These are phyloP conservation scores for Candida coquimbonensis DNA, from an alignment of 805 yeast genomes.

Conservation along the genomic window DNA sequence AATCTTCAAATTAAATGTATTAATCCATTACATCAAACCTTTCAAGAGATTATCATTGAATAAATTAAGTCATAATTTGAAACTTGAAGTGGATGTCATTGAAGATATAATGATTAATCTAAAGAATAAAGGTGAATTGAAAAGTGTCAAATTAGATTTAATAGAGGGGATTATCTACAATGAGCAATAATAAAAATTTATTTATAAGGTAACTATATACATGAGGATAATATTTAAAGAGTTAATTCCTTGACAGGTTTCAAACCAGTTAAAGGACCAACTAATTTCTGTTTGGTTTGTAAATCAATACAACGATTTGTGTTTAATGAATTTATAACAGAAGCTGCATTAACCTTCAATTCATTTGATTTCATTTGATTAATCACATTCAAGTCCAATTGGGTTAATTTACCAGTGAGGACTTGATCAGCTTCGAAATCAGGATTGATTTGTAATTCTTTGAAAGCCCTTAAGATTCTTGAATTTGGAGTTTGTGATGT, in stretches of 20 bases:
- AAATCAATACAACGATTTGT: conserved; percentile 17
- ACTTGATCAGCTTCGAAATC: conserved; percentile 13
- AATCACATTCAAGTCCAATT: conserved; percentile 1
- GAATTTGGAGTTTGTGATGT: conserved; percentile 18
- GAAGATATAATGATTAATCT: conserved; percentile 21
- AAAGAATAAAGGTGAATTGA: conserved; percentile 16
- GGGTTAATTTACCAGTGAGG: conserved; percentile 13
- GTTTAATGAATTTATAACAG: conserved; percentile 22
- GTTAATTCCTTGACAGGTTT: conserved; percentile 21
- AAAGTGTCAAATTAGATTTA: conserved; percentile 18
- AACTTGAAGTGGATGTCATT: conserved; percentile 14
- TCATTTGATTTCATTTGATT: conserved; percentile 13
- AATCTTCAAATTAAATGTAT: conserved; percentile 14
- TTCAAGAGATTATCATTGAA: conserved; percentile 18
- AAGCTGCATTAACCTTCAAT: conserved; percentile 18
- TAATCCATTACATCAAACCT: conserved; percentile 24
- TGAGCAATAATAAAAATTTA: neutral
- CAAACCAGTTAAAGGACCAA: conserved; percentile 23
- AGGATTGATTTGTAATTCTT: conserved; percentile 9
- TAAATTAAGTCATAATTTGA: conserved; percentile 13
- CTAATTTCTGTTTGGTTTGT: conserved; percentile 18
- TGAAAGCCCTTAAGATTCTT: conserved; percentile 17
- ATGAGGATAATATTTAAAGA: neutral
- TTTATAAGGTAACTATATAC: neutral
- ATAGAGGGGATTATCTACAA: conserved; percentile 22